Percentiles rank a stretch among this genome's conserved stretches.
phyloP scores from a whole-genome alignment of 148 eudicot species.

The Vaccinium darrowii region DNA sequence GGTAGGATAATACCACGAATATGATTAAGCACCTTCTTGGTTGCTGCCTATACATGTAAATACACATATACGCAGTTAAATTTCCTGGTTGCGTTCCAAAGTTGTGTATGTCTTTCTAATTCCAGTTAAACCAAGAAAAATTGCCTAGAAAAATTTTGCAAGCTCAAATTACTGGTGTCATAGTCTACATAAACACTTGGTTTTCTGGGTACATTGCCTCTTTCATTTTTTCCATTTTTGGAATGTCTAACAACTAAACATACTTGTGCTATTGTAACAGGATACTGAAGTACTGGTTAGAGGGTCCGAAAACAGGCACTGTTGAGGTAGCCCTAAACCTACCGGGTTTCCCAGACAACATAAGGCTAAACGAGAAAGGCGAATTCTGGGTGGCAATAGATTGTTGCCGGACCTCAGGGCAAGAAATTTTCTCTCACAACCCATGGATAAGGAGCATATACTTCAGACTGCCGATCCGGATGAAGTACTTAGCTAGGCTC shows the following conservation, averaged over 20 bases:
- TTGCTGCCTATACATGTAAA: background rate
- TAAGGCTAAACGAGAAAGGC: constrained; percentile 72
- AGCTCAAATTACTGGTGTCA: background rate
- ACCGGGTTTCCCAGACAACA: constrained; percentile 93
- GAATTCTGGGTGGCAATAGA: constrained; percentile 95
- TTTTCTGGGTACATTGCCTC: background rate
- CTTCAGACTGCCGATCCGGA: constrained; percentile 67
- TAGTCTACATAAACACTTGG: background rate
- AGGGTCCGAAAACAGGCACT: constrained; percentile 54
- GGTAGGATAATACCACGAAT: background rate
- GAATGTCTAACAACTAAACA: background rate
- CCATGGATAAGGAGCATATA: constrained; percentile 84
- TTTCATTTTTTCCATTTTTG: background rate
- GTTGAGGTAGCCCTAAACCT: constrained; percentile 62
- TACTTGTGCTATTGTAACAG: constrained; percentile 20
- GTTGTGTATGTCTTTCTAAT: background rate
- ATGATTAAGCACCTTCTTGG: background rate
- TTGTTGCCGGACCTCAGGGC: constrained; percentile 75
- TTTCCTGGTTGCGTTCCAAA: background rate
- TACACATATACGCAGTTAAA: background rate
- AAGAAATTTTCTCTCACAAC: constrained; percentile 55
- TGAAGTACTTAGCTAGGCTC: constrained; percentile 53
- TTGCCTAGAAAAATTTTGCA: background rate
- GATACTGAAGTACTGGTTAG: constrained; percentile 67
- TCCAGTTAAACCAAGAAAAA: background rate